These are phyloP conservation scores for Zasmidium angulare DNA, from an alignment of 2,329 filamentous ascomycete genomes.

Conservation along the genomic window DNA sequence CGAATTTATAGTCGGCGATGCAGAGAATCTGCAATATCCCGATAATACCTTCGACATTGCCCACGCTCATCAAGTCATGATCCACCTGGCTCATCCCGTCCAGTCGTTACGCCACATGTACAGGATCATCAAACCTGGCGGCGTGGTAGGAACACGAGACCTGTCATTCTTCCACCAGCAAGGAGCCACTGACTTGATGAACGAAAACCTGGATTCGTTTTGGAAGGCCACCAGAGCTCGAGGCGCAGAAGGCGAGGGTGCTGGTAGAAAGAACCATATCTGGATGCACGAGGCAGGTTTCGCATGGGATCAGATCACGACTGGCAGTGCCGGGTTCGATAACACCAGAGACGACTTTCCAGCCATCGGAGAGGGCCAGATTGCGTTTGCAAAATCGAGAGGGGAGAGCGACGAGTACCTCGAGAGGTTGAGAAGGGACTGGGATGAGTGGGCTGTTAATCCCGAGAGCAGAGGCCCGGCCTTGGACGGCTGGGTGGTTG, in stretches of 20 bases:
- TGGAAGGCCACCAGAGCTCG: conserved; percentile 57
- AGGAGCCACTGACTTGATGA: neutral
- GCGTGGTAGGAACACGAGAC: conserved; percentile 43
- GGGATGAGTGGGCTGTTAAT: conserved; percentile 1
- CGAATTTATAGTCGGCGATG: neutral
- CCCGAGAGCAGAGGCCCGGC: neutral
- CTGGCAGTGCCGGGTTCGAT: neutral
- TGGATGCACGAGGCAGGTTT: neutral
- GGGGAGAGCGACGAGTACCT: neutral
- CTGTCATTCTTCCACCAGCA: neutral
- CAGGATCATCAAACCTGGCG: conserved; percentile 46
- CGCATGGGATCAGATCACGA: neutral
- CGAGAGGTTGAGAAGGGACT: neutral
- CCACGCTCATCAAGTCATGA: conserved; percentile 57
- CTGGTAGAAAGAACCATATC: neutral
- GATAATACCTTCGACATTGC: conserved; percentile 54
- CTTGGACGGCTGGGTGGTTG: conserved; percentile 7
- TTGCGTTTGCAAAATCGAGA: neutral
- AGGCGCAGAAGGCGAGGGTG: conserved; percentile 38
- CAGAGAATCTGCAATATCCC: neutral
- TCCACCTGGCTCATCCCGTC: conserved; percentile 54
- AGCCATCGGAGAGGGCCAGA: neutral
- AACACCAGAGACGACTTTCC: neutral
- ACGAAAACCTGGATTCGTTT: conserved; percentile 36
- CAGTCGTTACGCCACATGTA: conserved; percentile 53